Base-by-base conservation (phyloP, 1,284 basidiomycete species). In the Sphagnurus paluster region DNA sequence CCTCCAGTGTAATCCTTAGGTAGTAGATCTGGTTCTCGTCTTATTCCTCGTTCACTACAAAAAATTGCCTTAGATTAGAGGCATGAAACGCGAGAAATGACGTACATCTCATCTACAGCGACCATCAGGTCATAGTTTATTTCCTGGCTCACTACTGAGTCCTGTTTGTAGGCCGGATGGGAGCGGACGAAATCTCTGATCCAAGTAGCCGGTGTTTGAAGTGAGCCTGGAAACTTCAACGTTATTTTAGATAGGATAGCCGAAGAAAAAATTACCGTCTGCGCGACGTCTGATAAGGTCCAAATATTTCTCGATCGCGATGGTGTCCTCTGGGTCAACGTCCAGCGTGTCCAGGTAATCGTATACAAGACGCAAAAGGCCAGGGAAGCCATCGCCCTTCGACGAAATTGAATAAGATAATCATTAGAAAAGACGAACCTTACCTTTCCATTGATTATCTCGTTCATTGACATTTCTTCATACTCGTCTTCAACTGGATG, bases 71-170 rank as follows among this genome's bases (percentile, higher is more conserved):
- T 5, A 5, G 10, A n/a, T 20, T 3, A 28, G 16, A n/a, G 28
- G n/a, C 19, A 23, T 20, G 5, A 37, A 42, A 28, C 26, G 39
- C 35, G 35, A 43, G 21, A 16, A 69, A n/a, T n/a, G n/a, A n/a
- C 90, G 65, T 62, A 93, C 90, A 99, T 90, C 62, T 91, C 84
- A 64, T 99, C 95, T n/a, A 98, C 71, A 5, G 91, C 89, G 41
- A 85, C 77, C 64, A 98, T 78, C 32, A 99, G 77, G 67, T 99
- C 97, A 64, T 95, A 97, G 62, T 96, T 98, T 63, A 99, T 93
- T 68, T 90, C 84, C 61, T 93, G 81, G 40, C 75, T 87, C 19
- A 99, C 90, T 26, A 90, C 86, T 33, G 93, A 97, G 68, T 99
- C 94, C 42, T 82, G 77, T 67, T 90, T 88, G 74, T 99, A 99